A percentile compares a stretch with the other conserved stretches of the same genome.
Evolutionary conservation across 2,329 filamentous ascomycete genomes (phyloP).

Genomic region (Neofusicoccum laricinum): DNA sequence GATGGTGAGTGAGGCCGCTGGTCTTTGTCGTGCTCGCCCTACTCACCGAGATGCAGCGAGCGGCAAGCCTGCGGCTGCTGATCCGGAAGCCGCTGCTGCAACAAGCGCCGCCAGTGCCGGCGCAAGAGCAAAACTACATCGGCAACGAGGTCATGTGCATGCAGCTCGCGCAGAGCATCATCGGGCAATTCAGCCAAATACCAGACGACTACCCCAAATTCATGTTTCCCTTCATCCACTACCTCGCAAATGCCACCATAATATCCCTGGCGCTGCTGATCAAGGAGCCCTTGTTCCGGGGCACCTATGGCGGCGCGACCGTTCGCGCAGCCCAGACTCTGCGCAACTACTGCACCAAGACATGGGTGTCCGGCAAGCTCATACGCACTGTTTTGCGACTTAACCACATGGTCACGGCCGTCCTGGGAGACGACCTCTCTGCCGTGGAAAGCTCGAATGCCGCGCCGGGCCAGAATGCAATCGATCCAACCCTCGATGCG

Average conservation of each 20-base stretch:
- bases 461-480: neutral
- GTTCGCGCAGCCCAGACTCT: neutral
- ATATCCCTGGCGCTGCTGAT: neutral
- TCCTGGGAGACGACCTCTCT: neutral
- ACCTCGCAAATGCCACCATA: neutral
- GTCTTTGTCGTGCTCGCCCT: too few relatives aligned
- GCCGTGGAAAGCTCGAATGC: neutral
- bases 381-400: neutral
- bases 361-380: neutral
- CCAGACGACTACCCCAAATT: neutral
- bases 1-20: neutral
- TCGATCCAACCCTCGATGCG: neutral
- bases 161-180: neutral
- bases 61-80: neutral
- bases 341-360: neutral
- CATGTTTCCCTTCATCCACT: neutral
- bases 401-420: neutral
- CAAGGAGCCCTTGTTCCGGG: neutral
- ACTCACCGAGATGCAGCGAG: neutral
- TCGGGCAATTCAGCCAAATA: neutral
- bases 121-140: neutral
- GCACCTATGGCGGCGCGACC: neutral
- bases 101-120: neutral
- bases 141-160: neutral
- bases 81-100: neutral